Conservation (phyloP, 1,284 basidiomycete genomes). For the Pyrrhoderma lamaoense region DNA sequence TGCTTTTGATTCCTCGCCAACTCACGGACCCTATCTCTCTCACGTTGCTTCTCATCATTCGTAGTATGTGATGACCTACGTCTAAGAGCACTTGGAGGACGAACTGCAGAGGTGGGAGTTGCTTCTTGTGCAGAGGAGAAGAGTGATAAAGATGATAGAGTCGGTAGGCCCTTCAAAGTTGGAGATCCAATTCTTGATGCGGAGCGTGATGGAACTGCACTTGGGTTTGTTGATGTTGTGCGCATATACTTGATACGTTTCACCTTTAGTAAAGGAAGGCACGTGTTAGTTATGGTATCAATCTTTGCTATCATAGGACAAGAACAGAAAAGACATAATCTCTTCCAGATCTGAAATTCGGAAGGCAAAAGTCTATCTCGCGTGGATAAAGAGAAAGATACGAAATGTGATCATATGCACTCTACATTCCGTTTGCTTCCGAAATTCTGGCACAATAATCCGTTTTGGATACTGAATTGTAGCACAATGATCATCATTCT, state of each 20-base stretch:
- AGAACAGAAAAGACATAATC: neutral
- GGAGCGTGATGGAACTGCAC: conserved; percentile 8
- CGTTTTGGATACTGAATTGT: too few species aligned
- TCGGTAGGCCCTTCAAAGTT: conserved; percentile 5
- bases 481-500: too few species aligned
- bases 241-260: conserved; percentile 18
- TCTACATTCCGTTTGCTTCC: too few species aligned
- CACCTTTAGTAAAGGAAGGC: conserved; percentile 6
- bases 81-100: conserved; percentile 13
- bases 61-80: neutral
- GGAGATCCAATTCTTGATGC: conserved; percentile 11
- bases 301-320: neutral
- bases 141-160: conserved; percentile 6
- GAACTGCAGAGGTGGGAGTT: neutral
- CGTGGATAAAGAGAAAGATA: conserved; percentile 3
- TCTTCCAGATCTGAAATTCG: too few species aligned
- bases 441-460: too few species aligned
- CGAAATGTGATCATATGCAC: neutral
- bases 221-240: neutral
- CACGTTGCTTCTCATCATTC: conserved; percentile 1
- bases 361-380: conserved; percentile 6
- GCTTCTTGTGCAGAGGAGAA: neutral
- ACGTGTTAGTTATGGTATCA: neutral
- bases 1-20: conserved; percentile 42
- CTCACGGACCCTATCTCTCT: conserved; percentile 39